These are phyloP conservation scores for Trichosporon ovoides DNA, from an alignment of 1,284 basidiomycete genomes.

Conservation along the genomic window DNA sequence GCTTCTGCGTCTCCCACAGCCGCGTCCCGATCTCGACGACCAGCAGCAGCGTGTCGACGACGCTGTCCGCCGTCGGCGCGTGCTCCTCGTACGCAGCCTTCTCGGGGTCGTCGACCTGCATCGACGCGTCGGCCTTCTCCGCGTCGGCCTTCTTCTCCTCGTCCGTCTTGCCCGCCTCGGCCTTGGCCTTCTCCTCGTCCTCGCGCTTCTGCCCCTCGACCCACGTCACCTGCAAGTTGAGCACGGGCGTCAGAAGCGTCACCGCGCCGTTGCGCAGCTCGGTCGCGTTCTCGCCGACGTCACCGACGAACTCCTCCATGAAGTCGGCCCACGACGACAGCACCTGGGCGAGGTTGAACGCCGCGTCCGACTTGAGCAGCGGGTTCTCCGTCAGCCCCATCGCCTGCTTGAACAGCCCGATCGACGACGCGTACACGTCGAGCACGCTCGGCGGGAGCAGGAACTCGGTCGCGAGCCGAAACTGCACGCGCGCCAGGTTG, in stretches of 20 bases:
- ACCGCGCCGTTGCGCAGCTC: constrained; percentile 32
- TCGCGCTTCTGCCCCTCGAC: constrained; percentile 10
- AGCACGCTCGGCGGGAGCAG: constrained; percentile 38
- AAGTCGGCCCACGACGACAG: constrained; percentile 35
- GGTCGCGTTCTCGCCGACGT: constrained; percentile 21
- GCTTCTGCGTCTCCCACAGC: constrained; percentile 34
- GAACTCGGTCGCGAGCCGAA: constrained; percentile 41
- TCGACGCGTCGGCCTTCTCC: constrained; percentile 8
- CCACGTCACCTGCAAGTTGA: constrained; percentile 35
- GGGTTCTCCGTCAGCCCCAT: constrained; percentile 26
- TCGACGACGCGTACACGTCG: constrained; percentile 21
- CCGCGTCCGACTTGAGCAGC: constrained; percentile 40
- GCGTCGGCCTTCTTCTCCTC: constrained; percentile 12
- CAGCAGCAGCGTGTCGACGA: constrained; percentile 38
- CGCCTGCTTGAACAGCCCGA: constrained; percentile 36
- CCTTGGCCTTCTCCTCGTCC: constrained; percentile 12
- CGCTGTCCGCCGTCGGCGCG: constrained; percentile 38
- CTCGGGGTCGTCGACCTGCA: constrained; percentile 46
- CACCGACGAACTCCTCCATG: constrained; percentile 36
- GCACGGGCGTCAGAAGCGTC: constrained; percentile 32
- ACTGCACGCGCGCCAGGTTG: constrained; percentile 48
- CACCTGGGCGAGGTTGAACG: constrained; percentile 46
- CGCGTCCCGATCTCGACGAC: constrained; percentile 35
- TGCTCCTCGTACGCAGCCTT: constrained; percentile 32
- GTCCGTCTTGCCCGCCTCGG: constrained; percentile 13